Evolutionary conservation across 2,329 filamentous ascomycete species (phyloP).

Genomic region (Curvularia sp.): DNA sequence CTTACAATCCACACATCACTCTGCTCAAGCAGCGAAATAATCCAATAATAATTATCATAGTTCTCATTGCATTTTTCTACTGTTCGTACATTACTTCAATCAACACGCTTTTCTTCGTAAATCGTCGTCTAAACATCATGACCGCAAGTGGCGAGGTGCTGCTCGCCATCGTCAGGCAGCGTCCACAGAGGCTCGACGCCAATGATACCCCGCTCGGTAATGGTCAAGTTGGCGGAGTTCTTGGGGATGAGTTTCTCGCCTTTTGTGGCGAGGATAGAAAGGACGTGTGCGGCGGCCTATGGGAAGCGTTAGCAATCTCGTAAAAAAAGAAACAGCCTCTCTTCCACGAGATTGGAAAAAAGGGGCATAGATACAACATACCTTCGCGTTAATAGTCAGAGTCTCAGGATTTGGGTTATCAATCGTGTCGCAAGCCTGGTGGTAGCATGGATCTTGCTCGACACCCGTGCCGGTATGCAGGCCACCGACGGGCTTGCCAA

Average conservation of each 20-base stretch:
- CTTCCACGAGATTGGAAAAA: background rate
- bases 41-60: background rate
- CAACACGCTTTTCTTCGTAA: background rate
- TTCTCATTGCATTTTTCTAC: background rate
- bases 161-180: constrained; percentile 35
- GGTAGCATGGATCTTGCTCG: constrained; percentile 51
- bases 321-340: background rate
- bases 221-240: constrained; percentile 43
- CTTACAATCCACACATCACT: too few species aligned
- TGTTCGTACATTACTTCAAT: background rate
- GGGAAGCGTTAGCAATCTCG: constrained; percentile 9
- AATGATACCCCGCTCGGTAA: constrained; percentile 36
- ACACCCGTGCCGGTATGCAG: constrained; percentile 52
- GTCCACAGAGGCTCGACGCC: constrained; percentile 43
- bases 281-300: constrained; percentile 46
- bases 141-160: constrained; percentile 42
- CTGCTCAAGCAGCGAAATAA: background rate
- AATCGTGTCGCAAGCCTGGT: constrained; percentile 50
- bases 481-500: constrained; percentile 51
- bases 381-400: constrained; percentile 48
- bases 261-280: constrained; percentile 41
- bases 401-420: constrained; percentile 49
- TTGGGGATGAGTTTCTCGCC: constrained; percentile 46
- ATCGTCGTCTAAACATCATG: constrained; percentile 32
- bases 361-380: constrained; percentile 19